Percentiles rank a stretch among this genome's conserved stretches.
Conservation (phyloP, 73 alveolate species). For the Blepharisma japonicum region DNA sequence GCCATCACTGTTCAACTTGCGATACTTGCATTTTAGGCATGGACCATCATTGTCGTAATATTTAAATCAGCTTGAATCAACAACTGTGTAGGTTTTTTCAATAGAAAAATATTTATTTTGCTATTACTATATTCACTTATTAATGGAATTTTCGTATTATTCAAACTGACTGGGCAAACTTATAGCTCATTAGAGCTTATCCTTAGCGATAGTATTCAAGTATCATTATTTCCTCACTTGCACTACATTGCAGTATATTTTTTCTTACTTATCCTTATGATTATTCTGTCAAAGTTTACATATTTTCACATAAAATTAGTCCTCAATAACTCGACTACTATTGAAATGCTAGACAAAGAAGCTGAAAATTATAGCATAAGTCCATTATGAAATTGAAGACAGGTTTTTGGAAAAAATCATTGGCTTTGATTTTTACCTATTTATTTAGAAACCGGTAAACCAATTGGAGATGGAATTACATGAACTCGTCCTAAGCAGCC, state of each 20-base stretch:
- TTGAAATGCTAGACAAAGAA: constrained; percentile 82
- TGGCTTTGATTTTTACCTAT: constrained; percentile 41
- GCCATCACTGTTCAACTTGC: constrained; percentile 66
- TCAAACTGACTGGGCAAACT: too few species aligned
- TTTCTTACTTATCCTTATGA: constrained; percentile 47
- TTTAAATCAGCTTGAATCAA: constrained; percentile 46
- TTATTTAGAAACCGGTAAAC: constrained; percentile 39
- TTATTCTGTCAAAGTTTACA: constrained; percentile 71
- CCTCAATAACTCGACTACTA: constrained; percentile 84
- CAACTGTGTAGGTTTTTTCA: constrained; percentile 60
- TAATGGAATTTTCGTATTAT: neutral
- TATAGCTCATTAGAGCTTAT: neutral
- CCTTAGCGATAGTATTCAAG: neutral
- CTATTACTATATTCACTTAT: constrained; percentile 37
- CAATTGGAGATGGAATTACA: constrained; percentile 42
- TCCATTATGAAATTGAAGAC: constrained; percentile 8
- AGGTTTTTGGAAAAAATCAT: constrained; percentile 41
- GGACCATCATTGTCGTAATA: constrained; percentile 69
- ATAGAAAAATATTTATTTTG: constrained; percentile 51
- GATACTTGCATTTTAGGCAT: constrained; percentile 54
- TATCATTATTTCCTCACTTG: neutral
- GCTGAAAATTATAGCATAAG: constrained; percentile 37
- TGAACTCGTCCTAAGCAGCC: constrained; percentile 16
- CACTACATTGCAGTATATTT: constrained; percentile 9
- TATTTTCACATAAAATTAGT: constrained; percentile 82